A percentile compares a stretch with the other conserved stretches of the same genome.
Conservation (phyloP, 1,284 basidiomycete species). For the Phylloboletellus chloephorus region DNA sequence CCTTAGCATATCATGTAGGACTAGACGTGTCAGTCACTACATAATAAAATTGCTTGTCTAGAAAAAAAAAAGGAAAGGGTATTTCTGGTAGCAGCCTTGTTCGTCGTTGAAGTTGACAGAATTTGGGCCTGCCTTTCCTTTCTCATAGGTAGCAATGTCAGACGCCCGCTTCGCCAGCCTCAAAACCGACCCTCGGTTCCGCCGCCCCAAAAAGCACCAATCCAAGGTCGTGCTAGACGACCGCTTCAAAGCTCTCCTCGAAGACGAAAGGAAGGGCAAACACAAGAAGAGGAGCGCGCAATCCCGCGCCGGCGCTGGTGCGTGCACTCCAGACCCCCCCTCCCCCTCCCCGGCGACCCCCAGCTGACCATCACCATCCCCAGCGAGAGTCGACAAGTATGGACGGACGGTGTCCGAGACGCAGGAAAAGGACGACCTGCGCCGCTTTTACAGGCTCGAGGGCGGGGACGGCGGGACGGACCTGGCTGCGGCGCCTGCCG, state of each 20-base stretch:
- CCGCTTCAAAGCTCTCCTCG: conserved; percentile 85
- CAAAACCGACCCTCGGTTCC: conserved; percentile 90
- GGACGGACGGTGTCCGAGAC: conserved; percentile 70
- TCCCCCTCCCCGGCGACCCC: too few species aligned
- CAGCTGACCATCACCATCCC: conserved; percentile 5
- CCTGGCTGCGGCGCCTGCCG: conserved; percentile 31
- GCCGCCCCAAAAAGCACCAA: conserved; percentile 73
- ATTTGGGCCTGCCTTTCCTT: too few species aligned
- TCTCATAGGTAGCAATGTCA: too few species aligned
- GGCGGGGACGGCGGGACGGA: conserved; percentile 37
- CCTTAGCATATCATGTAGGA: too few species aligned
- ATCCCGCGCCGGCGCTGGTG: conserved; percentile 42
- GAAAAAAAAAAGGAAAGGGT: too few species aligned
- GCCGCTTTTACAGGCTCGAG: conserved; percentile 78
- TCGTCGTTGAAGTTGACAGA: too few species aligned
- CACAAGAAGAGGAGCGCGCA: conserved; percentile 38
- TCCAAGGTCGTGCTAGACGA: conserved; percentile 89
- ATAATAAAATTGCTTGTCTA: too few species aligned
- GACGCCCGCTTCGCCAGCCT: conserved; percentile 86
- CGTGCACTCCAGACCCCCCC: conserved; percentile 14
- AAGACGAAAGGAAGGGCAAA: conserved; percentile 38
- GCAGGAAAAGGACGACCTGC: conserved; percentile 71
- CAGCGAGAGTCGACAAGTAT: conserved; percentile 86
- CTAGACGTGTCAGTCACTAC: too few species aligned
- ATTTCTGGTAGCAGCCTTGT: too few species aligned